phyloP scores from a whole-genome alignment of 73 alveolate species.

The Paramecium biaurelia region DNA sequence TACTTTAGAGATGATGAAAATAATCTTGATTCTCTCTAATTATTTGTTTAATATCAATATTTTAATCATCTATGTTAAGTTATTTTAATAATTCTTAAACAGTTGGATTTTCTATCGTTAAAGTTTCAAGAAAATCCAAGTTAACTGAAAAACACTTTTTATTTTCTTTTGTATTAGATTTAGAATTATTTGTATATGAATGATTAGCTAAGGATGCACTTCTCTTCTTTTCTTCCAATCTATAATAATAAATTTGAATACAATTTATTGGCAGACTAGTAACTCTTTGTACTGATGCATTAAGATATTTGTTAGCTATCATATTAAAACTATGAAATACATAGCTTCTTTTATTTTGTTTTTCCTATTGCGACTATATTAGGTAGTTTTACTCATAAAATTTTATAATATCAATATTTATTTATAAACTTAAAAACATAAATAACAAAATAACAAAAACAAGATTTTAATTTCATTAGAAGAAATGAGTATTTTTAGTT shows the following conservation, averaged over 20 bases:
- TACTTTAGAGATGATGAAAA: background rate
- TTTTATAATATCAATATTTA: background rate
- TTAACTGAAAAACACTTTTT: background rate
- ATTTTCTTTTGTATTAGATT: background rate
- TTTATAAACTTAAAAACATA: background rate
- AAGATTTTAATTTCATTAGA: background rate
- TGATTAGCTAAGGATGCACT: background rate
- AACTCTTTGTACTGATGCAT: constrained; percentile 1
- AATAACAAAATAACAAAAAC: background rate
- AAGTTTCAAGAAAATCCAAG: background rate
- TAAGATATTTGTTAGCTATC: background rate
- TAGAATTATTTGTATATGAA: background rate
- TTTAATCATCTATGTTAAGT: background rate
- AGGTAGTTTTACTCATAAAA: background rate
- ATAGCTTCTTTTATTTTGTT: background rate
- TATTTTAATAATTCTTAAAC: background rate
- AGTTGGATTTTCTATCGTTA: constrained; percentile 7
- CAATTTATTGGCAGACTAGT: background rate
- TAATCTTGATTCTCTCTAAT: constrained; percentile 19
- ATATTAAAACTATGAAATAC: background rate
- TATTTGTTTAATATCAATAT: background rate
- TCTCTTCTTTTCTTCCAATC: background rate
- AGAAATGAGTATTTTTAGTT: constrained; percentile 37
- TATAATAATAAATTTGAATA: background rate
- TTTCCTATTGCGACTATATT: background rate